These are phyloP conservation scores for Claviceps monticola DNA, from an alignment of 2,329 filamentous ascomycete genomes.

Conservation along the genomic window DNA sequence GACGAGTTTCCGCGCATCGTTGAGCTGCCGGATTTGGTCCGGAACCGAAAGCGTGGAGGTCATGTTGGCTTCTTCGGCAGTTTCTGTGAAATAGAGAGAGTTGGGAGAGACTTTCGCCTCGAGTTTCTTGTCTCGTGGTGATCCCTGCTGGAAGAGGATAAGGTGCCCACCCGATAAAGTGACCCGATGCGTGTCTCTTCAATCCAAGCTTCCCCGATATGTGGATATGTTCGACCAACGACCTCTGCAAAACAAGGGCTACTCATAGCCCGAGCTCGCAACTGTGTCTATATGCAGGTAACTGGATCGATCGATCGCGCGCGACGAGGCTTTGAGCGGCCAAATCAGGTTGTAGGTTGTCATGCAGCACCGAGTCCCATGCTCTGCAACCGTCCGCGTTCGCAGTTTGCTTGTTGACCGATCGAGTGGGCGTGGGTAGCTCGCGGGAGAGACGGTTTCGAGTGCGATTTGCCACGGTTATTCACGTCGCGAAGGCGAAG, in stretches of 20 bases:
- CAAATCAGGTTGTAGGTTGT: background rate
- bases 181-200: background rate
- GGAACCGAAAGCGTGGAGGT: constrained; percentile 44
- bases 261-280: background rate
- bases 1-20: constrained; percentile 80
- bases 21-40: constrained; percentile 75
- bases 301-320: background rate
- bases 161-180: background rate
- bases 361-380: constrained; percentile 2
- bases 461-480: background rate
- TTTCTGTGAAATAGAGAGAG: background rate
- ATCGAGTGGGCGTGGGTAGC: background rate
- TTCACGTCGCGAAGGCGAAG: background rate
- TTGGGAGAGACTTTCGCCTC: background rate
- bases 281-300: background rate
- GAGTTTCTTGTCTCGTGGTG: background rate
- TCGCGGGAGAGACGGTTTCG: background rate
- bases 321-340: constrained; percentile 1
- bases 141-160: background rate
- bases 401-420: background rate
- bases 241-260: background rate
- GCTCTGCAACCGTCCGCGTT: background rate
- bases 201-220: background rate
- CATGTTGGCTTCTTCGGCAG: constrained; percentile 26
- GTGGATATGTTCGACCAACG: constrained; percentile 1